Base-by-base conservation (phyloP, 208 protist species). In the Acanthamoeba lenticulata region DNA sequence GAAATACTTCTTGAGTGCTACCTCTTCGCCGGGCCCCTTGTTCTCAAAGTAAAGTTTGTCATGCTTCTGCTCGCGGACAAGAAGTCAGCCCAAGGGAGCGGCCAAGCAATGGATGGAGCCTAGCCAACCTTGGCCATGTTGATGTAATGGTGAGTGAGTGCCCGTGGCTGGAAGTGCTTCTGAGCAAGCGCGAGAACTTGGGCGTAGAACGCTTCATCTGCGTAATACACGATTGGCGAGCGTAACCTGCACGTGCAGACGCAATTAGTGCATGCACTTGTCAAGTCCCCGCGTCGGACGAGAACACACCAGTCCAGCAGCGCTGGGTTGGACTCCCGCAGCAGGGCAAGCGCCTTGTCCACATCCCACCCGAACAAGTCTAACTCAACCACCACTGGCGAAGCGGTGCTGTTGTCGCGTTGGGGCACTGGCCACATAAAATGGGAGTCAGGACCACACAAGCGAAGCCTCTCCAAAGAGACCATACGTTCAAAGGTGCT, bases 1-100 rank as follows among this genome's bases (percentile, higher is more conserved):
- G 27, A 90, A 90, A 49, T 90, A 90, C 55, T 90, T 90, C 52
- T 90, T 90, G 52, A 90, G 55, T 11, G 47, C 2, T 6, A 90
- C 83, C 0, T n/a, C 32, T 2, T 67, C 83, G 1, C 1, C 29
- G 2, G 55, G 4, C 1, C 55, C 83, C 34, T 90, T 69, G 83
- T 27, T 42, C 49, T 90, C 83, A 67, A 90, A 90, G 52, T 90
- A 90, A 29, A 90, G 52, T 34, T 47, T 60, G 15, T 69, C 52
- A 49, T 90, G 83, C 29, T 90, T 90, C 52, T 69, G 34, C n/a
- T 32, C 6, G 60, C 29, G 60, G 60, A 69, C 29, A 69, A 69
- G 60, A 79, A 9, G 11, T 19, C 13, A 11, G 6, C 29, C 9
- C 4, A 19, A 79, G 57, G 57, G 57, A n/a, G 24, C 24, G 9